Evolutionary conservation across 2,329 filamentous ascomycete species (phyloP).

Genomic region (Aspergillus tamarii): DNA sequence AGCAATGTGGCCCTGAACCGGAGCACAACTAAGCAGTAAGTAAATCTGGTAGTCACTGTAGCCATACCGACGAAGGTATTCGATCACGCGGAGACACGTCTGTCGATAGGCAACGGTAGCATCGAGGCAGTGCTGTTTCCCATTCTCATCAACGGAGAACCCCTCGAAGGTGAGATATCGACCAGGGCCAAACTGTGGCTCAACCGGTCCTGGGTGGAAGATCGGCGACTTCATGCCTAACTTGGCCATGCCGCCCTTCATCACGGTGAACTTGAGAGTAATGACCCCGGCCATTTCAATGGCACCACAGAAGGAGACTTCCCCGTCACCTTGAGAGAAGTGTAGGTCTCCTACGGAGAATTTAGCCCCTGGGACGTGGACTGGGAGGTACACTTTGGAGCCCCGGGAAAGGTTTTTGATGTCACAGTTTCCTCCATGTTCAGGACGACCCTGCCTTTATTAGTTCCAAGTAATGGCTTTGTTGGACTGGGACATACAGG

Average conservation of each 20-base stretch:
- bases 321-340: constrained; percentile 85
- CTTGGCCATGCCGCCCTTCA: constrained; percentile 77
- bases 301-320: constrained; percentile 85
- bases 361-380: constrained; percentile 84
- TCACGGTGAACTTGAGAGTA: constrained; percentile 84
- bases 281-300: constrained; percentile 95
- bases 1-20: constrained; percentile 84
- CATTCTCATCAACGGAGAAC: constrained; percentile 84
- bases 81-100: constrained; percentile 75
- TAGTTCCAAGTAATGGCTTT: background rate
- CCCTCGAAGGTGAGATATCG: constrained; percentile 85
- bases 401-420: constrained; percentile 84
- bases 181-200: constrained; percentile 83
- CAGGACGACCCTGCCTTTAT: constrained; percentile 64
- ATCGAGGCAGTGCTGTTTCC: constrained; percentile 88
- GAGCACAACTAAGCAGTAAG: constrained; percentile 80
- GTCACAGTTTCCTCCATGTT: constrained; percentile 89
- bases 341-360: constrained; percentile 89
- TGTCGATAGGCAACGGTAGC: constrained; percentile 85
- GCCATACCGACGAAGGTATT: constrained; percentile 75
- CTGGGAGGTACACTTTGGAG: constrained; percentile 81
- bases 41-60: constrained; percentile 80
- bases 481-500: constrained; percentile 52
- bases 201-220: constrained; percentile 83
- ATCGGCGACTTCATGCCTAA: constrained; percentile 81